phyloP scores from a whole-genome alignment of 148 eudicot genomes.

The Fagopyrum esculentum region DNA sequence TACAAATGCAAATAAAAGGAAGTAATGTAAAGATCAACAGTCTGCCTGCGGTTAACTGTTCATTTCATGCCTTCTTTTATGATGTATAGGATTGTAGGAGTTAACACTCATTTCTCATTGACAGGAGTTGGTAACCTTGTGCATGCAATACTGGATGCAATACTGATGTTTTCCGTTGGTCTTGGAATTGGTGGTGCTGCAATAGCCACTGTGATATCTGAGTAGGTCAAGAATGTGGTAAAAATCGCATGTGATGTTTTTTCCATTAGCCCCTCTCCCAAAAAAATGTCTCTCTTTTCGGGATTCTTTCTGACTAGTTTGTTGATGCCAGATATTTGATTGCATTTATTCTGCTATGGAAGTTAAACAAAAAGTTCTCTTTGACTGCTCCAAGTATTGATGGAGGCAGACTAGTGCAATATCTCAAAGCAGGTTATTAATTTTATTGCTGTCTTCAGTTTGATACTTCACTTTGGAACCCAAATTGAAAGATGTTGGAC shows the following conservation, averaged over 20 bases:
- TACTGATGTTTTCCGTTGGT: constrained; percentile 59
- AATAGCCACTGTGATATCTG: constrained; percentile 86
- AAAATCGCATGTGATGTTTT: constrained; percentile 11
- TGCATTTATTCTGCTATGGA: constrained; percentile 73
- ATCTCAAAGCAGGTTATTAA: constrained; percentile 69
- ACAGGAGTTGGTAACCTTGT: constrained; percentile 86
- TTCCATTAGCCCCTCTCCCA: not conserved
- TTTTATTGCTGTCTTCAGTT: constrained; percentile 12
- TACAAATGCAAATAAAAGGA: not conserved
- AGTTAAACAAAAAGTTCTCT: constrained; percentile 50
- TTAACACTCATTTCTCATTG: constrained; percentile 16
- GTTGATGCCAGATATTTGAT: constrained; percentile 55
- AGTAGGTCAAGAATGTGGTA: constrained; percentile 82
- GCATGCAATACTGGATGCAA: constrained; percentile 63
- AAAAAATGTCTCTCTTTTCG: not conserved
- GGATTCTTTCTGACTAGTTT: constrained; percentile 8
- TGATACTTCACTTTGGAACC: not conserved
- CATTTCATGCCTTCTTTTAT: not conserved
- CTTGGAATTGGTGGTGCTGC: constrained; percentile 92
- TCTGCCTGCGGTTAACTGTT: not conserved
- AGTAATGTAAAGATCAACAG: not conserved
- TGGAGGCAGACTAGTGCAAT: constrained; percentile 50
- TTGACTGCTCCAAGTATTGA: constrained; percentile 60
- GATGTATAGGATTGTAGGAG: not conserved
- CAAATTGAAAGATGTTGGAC: not conserved